Evolutionary conservation across 1,284 basidiomycete species (phyloP), one percentile per base, ranked within the genome.

Genomic region (Apiotrichum gamsii): DNA sequence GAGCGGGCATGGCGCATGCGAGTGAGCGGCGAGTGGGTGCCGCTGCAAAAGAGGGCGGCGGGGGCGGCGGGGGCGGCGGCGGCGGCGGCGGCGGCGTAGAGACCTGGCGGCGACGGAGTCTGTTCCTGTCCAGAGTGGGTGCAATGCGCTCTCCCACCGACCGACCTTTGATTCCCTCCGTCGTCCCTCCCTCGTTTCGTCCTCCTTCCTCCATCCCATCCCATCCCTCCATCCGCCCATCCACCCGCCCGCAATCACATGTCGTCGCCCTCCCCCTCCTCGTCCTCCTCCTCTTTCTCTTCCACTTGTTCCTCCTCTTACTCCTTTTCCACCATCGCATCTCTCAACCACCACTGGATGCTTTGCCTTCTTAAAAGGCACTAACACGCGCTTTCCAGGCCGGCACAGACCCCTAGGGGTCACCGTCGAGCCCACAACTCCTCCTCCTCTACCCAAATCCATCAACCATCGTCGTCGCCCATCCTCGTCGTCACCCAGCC

Each of bases 391-490:
- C 39, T 45, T 39, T 44, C 30, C 24, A 39, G 52, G 52, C 52
- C 52, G 52, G 52, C 52, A 49, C 42, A 43, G 51, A 50, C 52
- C 52, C 51, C 41, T 35, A 39, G 38, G 52, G 52, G 52, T 54
- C 48, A 46, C 30, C 47, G 52, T 54, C 52, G 52, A 54, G 52
- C 52, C 51, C 39, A 19, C 32, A 20, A 15, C 29, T 20, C 23
- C 28, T 24, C 37, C 23, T 16, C 15, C 32, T 25, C 40, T 19
- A 37, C 23, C 23, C 24, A 13, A 28, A 13, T 8, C 23, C 15
- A 20, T 20, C 25, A 18, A 21, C 13, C 25, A 31, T 19, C 16
- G 8, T n/a, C 18, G 28, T 13, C 32, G 6, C 19, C 35, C 20
- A 13, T 3, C 20, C 15, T 29, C 38, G 11, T 16, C 38, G 3